Conservation (phyloP, 1,284 basidiomycete genomes). For the Cutaneotrichosporon cavernicola region DNA sequence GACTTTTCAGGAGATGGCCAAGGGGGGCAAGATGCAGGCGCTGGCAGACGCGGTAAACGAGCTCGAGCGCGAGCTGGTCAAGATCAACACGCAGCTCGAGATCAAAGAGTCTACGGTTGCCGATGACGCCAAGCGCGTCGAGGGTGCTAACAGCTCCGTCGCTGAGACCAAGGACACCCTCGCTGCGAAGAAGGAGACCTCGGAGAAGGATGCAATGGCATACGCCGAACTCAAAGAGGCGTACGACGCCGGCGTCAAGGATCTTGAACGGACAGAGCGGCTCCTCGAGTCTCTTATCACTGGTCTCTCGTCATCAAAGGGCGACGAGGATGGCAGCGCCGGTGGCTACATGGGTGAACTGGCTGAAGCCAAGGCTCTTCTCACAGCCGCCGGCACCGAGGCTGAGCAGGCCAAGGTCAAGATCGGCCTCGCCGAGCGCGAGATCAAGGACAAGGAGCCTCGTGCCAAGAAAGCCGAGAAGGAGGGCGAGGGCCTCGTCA, state of each 20-base stretch:
- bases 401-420: conserved; percentile 80
- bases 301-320: conserved; percentile 66
- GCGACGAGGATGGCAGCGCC: conserved; percentile 57
- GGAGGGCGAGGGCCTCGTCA: conserved; percentile 71
- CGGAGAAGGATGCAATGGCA: conserved; percentile 55
- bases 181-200: conserved; percentile 62
- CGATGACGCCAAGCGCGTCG: conserved; percentile 73
- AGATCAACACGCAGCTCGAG: conserved; percentile 81
- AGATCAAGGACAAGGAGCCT: conserved; percentile 73
- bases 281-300: conserved; percentile 94
- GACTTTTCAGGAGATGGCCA: conserved; percentile 57
- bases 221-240: conserved; percentile 59
- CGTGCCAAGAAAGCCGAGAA: conserved; percentile 81
- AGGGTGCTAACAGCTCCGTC: conserved; percentile 61
- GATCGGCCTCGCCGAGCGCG: conserved; percentile 75
- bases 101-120: conserved; percentile 73
- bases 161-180: conserved; percentile 63
- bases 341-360: conserved; percentile 97
- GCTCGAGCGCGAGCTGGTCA: conserved; percentile 80
- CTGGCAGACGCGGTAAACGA: conserved; percentile 75
- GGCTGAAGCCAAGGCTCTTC: conserved; percentile 75
- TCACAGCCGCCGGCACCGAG: conserved; percentile 76
- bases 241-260: conserved; percentile 65
- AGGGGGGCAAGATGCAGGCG: conserved; percentile 75
- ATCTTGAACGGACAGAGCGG: conserved; percentile 77